A percentile compares a stretch with the other conserved stretches of the same genome.
Conservation (phyloP, 805 yeast species). For the Barnettozyma sucrosica region DNA sequence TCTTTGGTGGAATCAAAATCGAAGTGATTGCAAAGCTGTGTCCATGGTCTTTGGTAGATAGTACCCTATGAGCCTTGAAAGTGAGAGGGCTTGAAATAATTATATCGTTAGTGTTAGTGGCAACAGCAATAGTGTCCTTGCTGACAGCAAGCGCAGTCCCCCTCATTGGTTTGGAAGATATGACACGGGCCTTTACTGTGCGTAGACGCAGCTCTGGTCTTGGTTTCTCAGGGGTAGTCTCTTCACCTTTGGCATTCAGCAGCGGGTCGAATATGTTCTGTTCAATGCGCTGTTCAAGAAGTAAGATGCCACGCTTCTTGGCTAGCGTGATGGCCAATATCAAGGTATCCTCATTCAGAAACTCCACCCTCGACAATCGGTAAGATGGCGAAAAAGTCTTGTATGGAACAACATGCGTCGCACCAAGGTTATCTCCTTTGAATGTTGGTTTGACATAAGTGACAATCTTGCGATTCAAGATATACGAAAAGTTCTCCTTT, state of each 20-base stretch:
- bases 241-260: not conserved
- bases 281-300: conserved; percentile 26
- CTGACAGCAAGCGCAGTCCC: conserved; percentile 9
- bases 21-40: conserved; percentile 78
- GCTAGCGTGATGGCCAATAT: conserved; percentile 40
- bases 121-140: conserved; percentile 35
- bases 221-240: not conserved
- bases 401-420: conserved; percentile 8
- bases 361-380: conserved; percentile 37
- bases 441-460: not conserved
- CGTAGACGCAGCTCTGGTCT: conserved; percentile 12
- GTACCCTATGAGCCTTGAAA: conserved; percentile 40
- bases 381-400: conserved; percentile 21
- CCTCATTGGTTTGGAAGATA: conserved; percentile 47
- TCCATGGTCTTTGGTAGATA: conserved; percentile 44
- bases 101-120: conserved; percentile 57
- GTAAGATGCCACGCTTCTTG: conserved; percentile 35
- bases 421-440: conserved; percentile 8
- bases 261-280: conserved; percentile 3
- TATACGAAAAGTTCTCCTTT: conserved; percentile 55
- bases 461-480: conserved; percentile 47
- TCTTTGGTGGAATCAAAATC: conserved; percentile 53
- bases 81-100: conserved; percentile 46
- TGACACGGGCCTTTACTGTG: conserved; percentile 34
- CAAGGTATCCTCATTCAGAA: conserved; percentile 29